phyloP scores from a whole-genome alignment of 2,329 filamentous ascomycete genomes.

The Biscogniauxia sp. region DNA sequence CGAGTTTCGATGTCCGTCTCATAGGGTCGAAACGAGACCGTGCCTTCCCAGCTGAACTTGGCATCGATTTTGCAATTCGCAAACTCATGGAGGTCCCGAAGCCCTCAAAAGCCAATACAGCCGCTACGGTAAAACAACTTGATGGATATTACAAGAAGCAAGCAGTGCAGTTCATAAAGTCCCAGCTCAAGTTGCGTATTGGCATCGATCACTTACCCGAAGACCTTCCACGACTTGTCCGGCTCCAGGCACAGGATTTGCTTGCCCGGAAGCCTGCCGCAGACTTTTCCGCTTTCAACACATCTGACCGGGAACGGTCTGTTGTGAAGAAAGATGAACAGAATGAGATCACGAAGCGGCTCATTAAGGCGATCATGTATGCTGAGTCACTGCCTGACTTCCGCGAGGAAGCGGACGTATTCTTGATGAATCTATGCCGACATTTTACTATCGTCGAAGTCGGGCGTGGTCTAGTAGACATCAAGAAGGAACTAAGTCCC shows the following conservation, averaged over 20 bases:
- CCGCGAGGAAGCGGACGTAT: conserved; percentile 68
- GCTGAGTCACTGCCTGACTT: conserved; percentile 81
- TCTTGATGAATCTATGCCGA: conserved; percentile 78
- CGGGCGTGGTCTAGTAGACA: conserved; percentile 75
- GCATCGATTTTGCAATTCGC: conserved; percentile 82
- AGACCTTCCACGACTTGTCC: conserved; percentile 78
- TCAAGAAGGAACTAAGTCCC: conserved; percentile 71
- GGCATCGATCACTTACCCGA: conserved; percentile 86
- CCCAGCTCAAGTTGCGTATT: conserved; percentile 87
- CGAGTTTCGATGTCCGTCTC: conserved; percentile 84
- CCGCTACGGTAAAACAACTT: conserved; percentile 52
- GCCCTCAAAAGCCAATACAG: conserved; percentile 41
- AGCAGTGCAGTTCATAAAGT: conserved; percentile 80
- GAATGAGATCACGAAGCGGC: conserved; percentile 76
- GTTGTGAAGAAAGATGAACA: conserved; percentile 84
- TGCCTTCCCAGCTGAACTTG: conserved; percentile 81
- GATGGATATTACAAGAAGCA: conserved; percentile 92
- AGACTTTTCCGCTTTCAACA: conserved; percentile 68
- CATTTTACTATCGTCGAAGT: conserved; percentile 92
- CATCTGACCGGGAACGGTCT: conserved; percentile 76
- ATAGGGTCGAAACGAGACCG: conserved; percentile 87
- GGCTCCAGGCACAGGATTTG: conserved; percentile 86
- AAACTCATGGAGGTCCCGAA: conserved; percentile 82
- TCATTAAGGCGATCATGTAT: conserved; percentile 86
- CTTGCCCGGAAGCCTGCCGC: conserved; percentile 68